Evolutionary conservation across 495 filamentous ascomycete genomes (phyloP).

Genomic region (Aspergillus bridgeri): DNA sequence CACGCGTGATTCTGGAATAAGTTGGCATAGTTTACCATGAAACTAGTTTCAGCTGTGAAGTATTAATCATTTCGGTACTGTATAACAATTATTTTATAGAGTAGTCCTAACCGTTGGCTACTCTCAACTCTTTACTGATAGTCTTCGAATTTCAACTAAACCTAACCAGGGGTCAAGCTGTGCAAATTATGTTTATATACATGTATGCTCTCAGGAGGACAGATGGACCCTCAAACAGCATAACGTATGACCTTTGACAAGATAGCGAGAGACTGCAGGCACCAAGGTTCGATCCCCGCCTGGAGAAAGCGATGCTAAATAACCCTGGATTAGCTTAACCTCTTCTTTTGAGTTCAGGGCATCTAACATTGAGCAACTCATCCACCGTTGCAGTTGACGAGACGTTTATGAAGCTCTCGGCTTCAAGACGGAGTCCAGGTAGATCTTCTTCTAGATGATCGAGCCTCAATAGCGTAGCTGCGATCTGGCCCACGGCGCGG

Average conservation of each 20-base stretch:
- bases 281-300: neutral
- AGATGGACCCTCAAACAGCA: neutral
- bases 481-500: slow-evolving; percentile 6
- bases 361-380: slow-evolving; percentile 6
- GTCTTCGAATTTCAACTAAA: no score
- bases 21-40: no score
- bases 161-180: no score
- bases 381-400: neutral
- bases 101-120: no score
- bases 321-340: neutral
- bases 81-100: no score
- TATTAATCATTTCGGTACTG: no score
- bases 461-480: slow-evolving; percentile 5
- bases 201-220: no score
- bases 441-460: neutral
- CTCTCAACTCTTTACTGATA: no score
- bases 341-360: neutral
- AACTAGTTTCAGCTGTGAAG: no score
- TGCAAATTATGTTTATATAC: no score
- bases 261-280: neutral
- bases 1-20: no score
- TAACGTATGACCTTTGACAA: neutral
- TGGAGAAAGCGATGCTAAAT: neutral
- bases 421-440: neutral
- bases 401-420: neutral